phyloP scores from a whole-genome alignment of 345 rosid species.

The Citrus cavaleriei region DNA sequence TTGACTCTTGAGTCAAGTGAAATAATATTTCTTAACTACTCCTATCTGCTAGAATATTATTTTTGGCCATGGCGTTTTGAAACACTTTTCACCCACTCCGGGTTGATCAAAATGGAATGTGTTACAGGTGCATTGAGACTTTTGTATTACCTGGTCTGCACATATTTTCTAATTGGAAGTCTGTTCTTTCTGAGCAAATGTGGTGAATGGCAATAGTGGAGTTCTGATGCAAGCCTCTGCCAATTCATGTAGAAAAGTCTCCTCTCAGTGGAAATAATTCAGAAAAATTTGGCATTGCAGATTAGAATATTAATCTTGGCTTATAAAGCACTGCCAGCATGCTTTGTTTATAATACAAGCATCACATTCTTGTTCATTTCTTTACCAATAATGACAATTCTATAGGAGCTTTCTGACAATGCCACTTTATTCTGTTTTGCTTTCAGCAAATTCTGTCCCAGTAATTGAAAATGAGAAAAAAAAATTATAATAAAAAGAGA shows the following conservation, averaged over 20 bases:
- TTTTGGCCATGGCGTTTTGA: neutral
- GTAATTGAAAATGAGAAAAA: neutral
- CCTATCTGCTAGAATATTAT: neutral
- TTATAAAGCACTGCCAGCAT: conserved; percentile 2
- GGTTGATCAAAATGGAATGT: neutral
- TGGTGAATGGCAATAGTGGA: neutral
- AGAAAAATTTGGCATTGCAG: neutral
- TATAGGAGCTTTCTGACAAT: neutral
- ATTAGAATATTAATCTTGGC: neutral
- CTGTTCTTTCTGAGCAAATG: too few relatives aligned
- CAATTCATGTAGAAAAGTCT: neutral
- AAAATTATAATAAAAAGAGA: too few relatives aligned
- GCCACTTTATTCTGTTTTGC: neutral
- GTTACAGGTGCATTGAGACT: neutral
- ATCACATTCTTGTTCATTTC: neutral
- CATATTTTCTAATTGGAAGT: neutral
- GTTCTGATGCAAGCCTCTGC: neutral
- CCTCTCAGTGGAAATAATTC: neutral
- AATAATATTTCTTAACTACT: neutral
- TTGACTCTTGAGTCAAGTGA: neutral
- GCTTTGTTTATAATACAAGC: conserved; percentile 4
- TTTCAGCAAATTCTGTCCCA: neutral
- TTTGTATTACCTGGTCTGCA: neutral
- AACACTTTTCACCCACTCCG: conserved; percentile 1
- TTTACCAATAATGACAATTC: neutral